A percentile compares a stretch with the other conserved stretches of the same genome.
Evolutionary conservation across 2,329 filamentous ascomycete genomes (phyloP).

Genomic region (Ophiocordyceps unilateralis): DNA sequence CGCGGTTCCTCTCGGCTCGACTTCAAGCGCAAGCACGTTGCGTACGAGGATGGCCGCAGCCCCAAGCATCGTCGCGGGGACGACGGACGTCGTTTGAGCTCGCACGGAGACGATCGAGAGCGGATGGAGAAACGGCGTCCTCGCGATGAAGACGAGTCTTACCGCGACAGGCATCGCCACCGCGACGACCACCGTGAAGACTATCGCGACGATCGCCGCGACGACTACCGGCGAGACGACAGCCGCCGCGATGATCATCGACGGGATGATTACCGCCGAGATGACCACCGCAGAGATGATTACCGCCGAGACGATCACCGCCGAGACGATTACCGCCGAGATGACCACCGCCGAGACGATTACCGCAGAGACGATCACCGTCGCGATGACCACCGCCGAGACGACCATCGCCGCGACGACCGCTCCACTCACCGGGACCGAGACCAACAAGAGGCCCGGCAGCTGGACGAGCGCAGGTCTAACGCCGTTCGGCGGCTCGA

Average conservation of each 20-base stretch:
- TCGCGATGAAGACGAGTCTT: constrained; percentile 9
- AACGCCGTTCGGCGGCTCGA: constrained; percentile 23
- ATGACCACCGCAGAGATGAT: constrained; percentile 8
- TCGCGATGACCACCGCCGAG: constrained; percentile 12
- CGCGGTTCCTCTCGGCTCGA: constrained; percentile 33
- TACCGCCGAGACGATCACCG: constrained; percentile 21
- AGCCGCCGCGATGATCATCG: constrained; percentile 7
- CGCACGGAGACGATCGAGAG: constrained; percentile 20
- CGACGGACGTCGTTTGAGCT: constrained; percentile 20
- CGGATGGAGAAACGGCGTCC: constrained; percentile 11
- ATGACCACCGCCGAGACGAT: constrained; percentile 14
- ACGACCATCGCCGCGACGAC: constrained; percentile 7
- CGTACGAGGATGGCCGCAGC: constrained; percentile 24
- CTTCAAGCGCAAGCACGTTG: constrained; percentile 42
- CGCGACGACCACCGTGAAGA: constrained; percentile 15
- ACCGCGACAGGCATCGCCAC: constrained; percentile 16
- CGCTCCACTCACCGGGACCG: constrained; percentile 8
- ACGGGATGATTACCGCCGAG: constrained; percentile 8
- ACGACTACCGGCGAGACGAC: constrained; percentile 12
- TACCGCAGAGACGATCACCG: constrained; percentile 13
- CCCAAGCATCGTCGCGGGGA: constrained; percentile 25
- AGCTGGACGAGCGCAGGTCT: constrained; percentile 21
- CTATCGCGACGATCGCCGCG: constrained; percentile 13
- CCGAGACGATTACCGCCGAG: constrained; percentile 17
- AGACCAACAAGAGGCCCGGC: constrained; percentile 11